Evolutionary conservation across 768 basidiomycete genomes (phyloP).

Genomic region (Dioszegia crocea): DNA sequence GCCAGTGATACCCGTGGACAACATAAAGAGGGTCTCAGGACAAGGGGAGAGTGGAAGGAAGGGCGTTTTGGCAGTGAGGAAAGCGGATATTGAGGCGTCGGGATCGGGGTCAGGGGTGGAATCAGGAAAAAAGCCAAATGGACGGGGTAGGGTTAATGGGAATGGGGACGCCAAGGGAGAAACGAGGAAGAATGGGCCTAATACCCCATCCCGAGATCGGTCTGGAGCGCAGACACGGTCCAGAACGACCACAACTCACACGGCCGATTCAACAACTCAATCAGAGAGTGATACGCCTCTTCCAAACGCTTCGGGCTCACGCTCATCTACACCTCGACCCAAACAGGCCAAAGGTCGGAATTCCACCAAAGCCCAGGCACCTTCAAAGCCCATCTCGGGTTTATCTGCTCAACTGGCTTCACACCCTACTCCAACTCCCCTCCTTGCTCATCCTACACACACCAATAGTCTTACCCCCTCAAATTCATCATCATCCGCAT

Average conservation of each 20-base stretch:
- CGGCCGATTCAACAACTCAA: not conserved
- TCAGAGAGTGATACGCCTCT: slow-evolving; percentile 5
- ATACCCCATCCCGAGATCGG: too few species aligned
- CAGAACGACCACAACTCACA: not conserved
- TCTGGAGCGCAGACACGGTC: not conserved
- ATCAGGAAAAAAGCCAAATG: not conserved
- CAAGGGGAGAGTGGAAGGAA: not conserved
- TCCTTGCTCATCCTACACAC: not conserved
- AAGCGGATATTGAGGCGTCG: slow-evolving; percentile 6
- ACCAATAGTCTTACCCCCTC: not conserved
- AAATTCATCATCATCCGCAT: not conserved
- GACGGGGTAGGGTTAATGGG: not conserved
- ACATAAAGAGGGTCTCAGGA: too few species aligned
- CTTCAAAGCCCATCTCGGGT: not conserved
- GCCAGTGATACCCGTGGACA: too few species aligned
- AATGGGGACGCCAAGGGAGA: not conserved
- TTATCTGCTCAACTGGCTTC: slow-evolving; percentile 7
- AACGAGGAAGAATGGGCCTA: not conserved
- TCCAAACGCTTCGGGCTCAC: not conserved
- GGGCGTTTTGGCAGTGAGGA: slow-evolving; percentile 3
- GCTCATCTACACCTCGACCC: not conserved
- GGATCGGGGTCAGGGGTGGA: not conserved
- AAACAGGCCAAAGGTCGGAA: not conserved
- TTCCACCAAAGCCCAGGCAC: too few species aligned
- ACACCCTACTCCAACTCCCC: not conserved